Evolutionary conservation across 768 basidiomycete species (phyloP).

Genomic region (Pleurotus giganteus): DNA sequence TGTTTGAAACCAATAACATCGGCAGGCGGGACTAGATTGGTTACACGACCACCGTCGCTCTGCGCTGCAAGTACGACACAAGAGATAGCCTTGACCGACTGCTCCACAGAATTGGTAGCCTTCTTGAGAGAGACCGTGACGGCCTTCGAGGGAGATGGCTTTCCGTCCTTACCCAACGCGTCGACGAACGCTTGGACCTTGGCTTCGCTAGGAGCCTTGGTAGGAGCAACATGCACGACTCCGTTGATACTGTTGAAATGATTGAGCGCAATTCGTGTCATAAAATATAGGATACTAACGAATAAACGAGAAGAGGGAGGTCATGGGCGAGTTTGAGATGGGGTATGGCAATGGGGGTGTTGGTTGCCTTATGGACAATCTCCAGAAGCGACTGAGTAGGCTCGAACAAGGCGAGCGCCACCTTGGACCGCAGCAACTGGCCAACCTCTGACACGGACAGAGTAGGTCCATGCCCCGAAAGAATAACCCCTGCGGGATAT

Average conservation of each 20-base stretch:
- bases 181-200: no score
- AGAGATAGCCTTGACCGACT: neutral
- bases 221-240: neutral
- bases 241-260: neutral
- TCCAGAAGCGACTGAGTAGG: neutral
- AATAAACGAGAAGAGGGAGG: neutral
- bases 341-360: constrained; percentile 1
- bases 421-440: neutral
- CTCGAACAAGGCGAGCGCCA: neutral
- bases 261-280: neutral
- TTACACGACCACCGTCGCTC: neutral
- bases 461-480: no score
- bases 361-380: neutral
- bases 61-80: neutral
- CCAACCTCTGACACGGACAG: no score
- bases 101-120: no score
- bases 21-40: neutral
- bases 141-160: no score
- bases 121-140: no score
- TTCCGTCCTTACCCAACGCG: no score
- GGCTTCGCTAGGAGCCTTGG: no score
- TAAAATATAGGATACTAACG: neutral
- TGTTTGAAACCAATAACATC: neutral
- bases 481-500: no score
- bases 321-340: neutral